Base-by-base conservation (phyloP, 768 basidiomycete genomes). In the Psilocybe azurescens region DNA sequence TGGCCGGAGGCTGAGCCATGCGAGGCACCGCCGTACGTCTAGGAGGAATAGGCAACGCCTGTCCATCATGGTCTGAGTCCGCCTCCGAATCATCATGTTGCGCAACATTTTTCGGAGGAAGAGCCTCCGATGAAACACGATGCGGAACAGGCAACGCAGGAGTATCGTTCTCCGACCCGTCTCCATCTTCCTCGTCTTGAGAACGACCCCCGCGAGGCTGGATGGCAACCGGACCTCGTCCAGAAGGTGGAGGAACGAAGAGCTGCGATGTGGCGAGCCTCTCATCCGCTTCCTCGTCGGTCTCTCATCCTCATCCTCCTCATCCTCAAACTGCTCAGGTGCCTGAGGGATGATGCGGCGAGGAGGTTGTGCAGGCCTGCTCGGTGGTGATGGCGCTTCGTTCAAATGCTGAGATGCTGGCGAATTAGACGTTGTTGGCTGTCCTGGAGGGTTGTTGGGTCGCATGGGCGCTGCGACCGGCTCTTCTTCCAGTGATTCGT, bases 31-130 rank as follows among this genome's bases (percentile, higher is more conserved):
- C 50, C 5, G 50, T 32, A 8, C 62, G 68, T 33, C 71, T 66
- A 13, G 70, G 72, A 20, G 65, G 75, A n/a, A 75, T 72, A 47
- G 77, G 77, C 29, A 78, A 60, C 10, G 71, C 72, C 56, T 73
- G 61, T 6, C 68, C 75, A 56, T 78, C 76, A 50, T 73, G 73
- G 61, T 74, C 76, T 38, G 74, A 75, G 8, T 77, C 74, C 6
- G 68, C 67, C 51, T 75, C 74, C 1, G 72, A 71, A 7, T 70
- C 72, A 32, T 70, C 65, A 16, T 67, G 67, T 3, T 44, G 41
- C 16, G 44, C 29, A 18, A 54, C 52, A 32, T 48, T 62, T 5
- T 68, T 48, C 11, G 63, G 9, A 69, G 66, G 6, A 39, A 65
- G 65, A 11, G 62, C 59, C 47, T 70, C 70, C 56, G 62, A 36